These are phyloP conservation scores for Platanthera zijinensis DNA, from an alignment of 106 monocot genomes.

Conservation along the genomic window DNA sequence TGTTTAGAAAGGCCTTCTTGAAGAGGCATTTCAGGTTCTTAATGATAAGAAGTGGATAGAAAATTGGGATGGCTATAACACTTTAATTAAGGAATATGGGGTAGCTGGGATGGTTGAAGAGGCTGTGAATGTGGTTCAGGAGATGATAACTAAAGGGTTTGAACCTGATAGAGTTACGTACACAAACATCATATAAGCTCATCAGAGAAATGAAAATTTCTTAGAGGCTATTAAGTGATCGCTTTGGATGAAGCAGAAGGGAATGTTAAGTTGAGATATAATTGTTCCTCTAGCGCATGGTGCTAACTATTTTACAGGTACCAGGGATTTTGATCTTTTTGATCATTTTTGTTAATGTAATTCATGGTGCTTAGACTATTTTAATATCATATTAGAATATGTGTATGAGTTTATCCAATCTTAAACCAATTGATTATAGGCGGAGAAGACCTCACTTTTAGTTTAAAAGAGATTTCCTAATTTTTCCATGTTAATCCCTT, in stretches of 20 bases:
- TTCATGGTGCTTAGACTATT: no score
- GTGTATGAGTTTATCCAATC: no score
- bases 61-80: slow-evolving; percentile 80
- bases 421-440: no score
- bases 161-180: slow-evolving; percentile 73
- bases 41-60: slow-evolving; percentile 69
- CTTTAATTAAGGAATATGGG: slow-evolving; percentile 90
- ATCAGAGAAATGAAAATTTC: slow-evolving; percentile 84
- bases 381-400: no score
- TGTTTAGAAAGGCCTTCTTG: slow-evolving; percentile 51
- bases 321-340: neutral
- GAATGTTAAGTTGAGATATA: slow-evolving; percentile 17
- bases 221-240: slow-evolving; percentile 96
- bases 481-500: no score
- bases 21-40: slow-evolving; percentile 58
- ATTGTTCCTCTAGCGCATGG: neutral
- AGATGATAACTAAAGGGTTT: slow-evolving; percentile 65
- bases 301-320: neutral
- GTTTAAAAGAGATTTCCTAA: no score
- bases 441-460: no score
- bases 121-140: slow-evolving; percentile 62
- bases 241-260: slow-evolving; percentile 92
- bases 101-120: slow-evolving; percentile 92
- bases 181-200: slow-evolving; percentile 53
- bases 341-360: neutral